Evolutionary conservation across 1,139 yeast species (phyloP).

Genomic region (Geotrichum klebahnii): DNA sequence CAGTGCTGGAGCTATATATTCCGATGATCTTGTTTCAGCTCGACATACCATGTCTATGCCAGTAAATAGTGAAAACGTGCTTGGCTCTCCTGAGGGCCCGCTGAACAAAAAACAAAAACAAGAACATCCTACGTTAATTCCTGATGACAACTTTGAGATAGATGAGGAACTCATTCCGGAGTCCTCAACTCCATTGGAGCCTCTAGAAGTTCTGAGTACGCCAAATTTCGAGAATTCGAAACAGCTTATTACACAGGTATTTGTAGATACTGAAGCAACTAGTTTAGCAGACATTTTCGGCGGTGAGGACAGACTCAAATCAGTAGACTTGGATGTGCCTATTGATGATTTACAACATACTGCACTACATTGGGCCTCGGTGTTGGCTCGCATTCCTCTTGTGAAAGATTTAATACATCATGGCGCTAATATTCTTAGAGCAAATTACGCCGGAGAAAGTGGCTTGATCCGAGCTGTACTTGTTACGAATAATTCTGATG

Average conservation of each 20-base stretch:
- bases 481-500: constrained; percentile 81
- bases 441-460: constrained; percentile 84
- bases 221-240: constrained; percentile 48
- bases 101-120: constrained; percentile 9
- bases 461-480: constrained; percentile 83
- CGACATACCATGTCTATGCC: constrained; percentile 10
- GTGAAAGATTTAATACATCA: constrained; percentile 68
- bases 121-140: constrained; percentile 1
- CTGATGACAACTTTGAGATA: constrained; percentile 33
- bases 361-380: constrained; percentile 93
- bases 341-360: constrained; percentile 93
- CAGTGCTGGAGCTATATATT: background rate
- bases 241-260: constrained; percentile 54
- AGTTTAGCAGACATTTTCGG: constrained; percentile 39
- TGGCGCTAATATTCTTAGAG: constrained; percentile 64
- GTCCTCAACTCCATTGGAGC: constrained; percentile 45
- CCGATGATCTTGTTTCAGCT: constrained; percentile 9
- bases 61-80: constrained; percentile 15
- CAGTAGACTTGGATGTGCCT: constrained; percentile 56
- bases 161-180: constrained; percentile 30
- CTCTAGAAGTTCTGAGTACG: constrained; percentile 43
- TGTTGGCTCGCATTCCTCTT: constrained; percentile 72
- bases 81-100: constrained; percentile 14
- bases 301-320: constrained; percentile 18
- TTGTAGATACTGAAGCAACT: constrained; percentile 47